Evolutionary conservation across 768 basidiomycete species (phyloP).

Genomic region (Baorangia bicolor): DNA sequence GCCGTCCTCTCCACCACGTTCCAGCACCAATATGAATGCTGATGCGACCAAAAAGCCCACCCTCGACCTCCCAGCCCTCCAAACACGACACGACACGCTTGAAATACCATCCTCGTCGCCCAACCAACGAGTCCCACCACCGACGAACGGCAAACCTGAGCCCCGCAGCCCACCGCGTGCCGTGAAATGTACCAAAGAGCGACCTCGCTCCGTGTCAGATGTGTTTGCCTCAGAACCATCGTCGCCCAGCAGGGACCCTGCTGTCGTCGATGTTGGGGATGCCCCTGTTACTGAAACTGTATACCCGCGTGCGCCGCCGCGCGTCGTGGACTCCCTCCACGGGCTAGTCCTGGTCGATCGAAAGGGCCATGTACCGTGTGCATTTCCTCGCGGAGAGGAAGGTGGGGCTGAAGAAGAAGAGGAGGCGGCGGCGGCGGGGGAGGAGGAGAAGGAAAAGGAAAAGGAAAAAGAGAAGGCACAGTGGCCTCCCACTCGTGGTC

Average conservation of each 20-base stretch:
- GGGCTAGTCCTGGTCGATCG: constrained; percentile 22
- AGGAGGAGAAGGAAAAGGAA: not conserved
- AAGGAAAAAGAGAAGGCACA: not conserved
- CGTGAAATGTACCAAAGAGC: constrained; percentile 10
- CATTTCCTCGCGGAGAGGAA: not conserved
- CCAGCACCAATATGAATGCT: not conserved
- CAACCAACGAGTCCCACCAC: not conserved
- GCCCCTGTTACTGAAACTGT: not conserved
- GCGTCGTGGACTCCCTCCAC: constrained; percentile 15
- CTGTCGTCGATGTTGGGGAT: not conserved
- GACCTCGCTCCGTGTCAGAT: constrained; percentile 9
- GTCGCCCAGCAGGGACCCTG: constrained; percentile 2
- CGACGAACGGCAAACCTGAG: not conserved
- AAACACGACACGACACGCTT: not conserved
- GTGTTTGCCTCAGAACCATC: constrained; percentile 18
- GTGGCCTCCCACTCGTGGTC: constrained; percentile 21
- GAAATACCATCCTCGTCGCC: constrained; percentile 1
- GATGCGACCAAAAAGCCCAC: not conserved
- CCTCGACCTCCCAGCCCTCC: not conserved
- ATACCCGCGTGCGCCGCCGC: constrained; percentile 22
- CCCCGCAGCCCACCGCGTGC: not conserved
- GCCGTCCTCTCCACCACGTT: not conserved
- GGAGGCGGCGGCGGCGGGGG: not conserved
- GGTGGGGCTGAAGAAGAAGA: not conserved
- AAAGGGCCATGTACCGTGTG: constrained; percentile 14